Conservation (phyloP, 306 rosid species). For the Lotus japonicus region DNA sequence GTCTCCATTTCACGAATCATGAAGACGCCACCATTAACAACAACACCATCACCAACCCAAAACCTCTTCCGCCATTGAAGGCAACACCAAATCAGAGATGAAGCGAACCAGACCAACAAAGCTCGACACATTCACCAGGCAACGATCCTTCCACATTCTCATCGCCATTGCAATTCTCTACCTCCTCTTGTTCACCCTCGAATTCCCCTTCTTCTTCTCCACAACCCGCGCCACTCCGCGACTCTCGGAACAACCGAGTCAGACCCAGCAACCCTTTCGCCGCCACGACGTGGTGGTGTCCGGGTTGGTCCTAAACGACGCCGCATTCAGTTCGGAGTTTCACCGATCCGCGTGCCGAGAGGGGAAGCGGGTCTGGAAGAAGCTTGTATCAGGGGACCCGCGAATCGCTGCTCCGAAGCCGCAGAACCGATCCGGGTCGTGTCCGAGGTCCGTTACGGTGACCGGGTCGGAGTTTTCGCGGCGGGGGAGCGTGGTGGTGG, state of each 20-base stretch:
- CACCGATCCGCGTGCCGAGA: conserved; percentile 47
- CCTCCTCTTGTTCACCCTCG: conserved; percentile 46
- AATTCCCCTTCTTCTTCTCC: conserved; percentile 83
- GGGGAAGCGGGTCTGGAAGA: conserved; percentile 56
- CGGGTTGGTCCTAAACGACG: conserved; percentile 39
- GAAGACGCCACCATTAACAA: not conserved
- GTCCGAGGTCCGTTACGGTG: conserved; percentile 53
- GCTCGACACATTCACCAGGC: conserved; percentile 36
- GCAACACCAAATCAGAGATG: conserved; percentile 27
- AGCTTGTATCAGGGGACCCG: conserved; percentile 40
- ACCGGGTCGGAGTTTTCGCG: conserved; percentile 45
- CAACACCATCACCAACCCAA: conserved; percentile 15
- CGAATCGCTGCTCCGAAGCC: not conserved
- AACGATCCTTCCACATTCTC: conserved; percentile 69
- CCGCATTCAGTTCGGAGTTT: conserved; percentile 44
- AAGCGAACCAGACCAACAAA: conserved; percentile 52
- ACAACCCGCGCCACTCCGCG: no score
- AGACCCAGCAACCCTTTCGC: not conserved
- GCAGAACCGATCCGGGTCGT: conserved; percentile 34
- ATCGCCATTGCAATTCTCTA: conserved; percentile 47
- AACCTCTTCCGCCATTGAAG: not conserved
- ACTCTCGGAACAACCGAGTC: not conserved
- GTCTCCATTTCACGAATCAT: no score
- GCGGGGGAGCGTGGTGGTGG: conserved; percentile 42
- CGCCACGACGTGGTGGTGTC: conserved; percentile 34